These are phyloP conservation scores for Ajuga chamaepitys DNA, from an alignment of 257 asterid genomes.

Conservation along the genomic window DNA sequence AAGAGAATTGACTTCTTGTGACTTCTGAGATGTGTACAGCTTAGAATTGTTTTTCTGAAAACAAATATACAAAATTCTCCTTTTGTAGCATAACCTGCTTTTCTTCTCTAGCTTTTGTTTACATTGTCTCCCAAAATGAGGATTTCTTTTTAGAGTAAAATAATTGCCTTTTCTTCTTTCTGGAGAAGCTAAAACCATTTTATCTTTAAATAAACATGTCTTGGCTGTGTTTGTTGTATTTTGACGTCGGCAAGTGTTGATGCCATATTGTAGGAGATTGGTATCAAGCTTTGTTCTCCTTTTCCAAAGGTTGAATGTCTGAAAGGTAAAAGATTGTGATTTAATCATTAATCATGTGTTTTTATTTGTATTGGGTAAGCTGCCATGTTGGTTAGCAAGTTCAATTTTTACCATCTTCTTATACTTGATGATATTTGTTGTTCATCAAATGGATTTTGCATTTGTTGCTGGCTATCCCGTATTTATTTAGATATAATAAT, in stretches of 20 bases:
- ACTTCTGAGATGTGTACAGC: conserved; percentile 62
- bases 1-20: conserved; percentile 45
- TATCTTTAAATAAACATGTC: conserved; percentile 9
- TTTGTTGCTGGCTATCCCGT: conserved; percentile 9
- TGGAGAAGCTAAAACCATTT: background rate
- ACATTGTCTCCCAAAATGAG: background rate
- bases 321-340: conserved; percentile 15
- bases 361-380: conserved; percentile 10
- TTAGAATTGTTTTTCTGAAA: conserved; percentile 39
- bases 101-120: conserved; percentile 15
- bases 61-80: conserved; percentile 38
- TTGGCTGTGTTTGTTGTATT: conserved; percentile 5
- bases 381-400: conserved; percentile 7
- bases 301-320: conserved; percentile 1
- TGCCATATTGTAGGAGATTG: conserved; percentile 18
- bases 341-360: background rate
- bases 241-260: conserved; percentile 9
- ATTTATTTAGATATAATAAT: background rate
- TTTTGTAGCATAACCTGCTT: conserved; percentile 16
- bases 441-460: background rate
- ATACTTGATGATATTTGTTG: conserved; percentile 6
- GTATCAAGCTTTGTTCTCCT: conserved; percentile 1
- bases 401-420: background rate
- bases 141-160: background rate
- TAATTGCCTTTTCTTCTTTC: conserved; percentile 11